Conservation (phyloP, 495 filamentous ascomycete genomes). For the Tricharina praecox region DNA sequence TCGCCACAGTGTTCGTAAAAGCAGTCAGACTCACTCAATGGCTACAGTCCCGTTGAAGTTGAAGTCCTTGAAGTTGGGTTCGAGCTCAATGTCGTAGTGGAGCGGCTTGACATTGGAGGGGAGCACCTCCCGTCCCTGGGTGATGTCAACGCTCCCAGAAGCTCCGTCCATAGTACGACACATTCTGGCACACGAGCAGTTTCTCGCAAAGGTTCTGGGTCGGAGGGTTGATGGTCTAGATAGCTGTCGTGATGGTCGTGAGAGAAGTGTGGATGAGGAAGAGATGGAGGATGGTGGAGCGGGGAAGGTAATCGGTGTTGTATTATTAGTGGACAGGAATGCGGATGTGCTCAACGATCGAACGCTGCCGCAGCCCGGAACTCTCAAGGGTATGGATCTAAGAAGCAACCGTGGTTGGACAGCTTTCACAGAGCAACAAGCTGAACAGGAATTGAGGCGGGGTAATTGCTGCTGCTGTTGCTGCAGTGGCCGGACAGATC, state of each 20-base stretch:
- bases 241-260: constrained; percentile 3
- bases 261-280: constrained; percentile 1
- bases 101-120: constrained; percentile 46
- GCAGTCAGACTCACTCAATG: constrained; percentile 36
- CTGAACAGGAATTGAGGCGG: not conserved
- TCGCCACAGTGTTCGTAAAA: too few species aligned
- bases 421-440: not conserved
- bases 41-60: constrained; percentile 51
- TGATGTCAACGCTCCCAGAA: constrained; percentile 21
- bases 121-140: constrained; percentile 39
- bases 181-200: constrained; percentile 25
- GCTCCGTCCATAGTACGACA: constrained; percentile 19
- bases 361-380: not conserved
- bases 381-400: too few species aligned
- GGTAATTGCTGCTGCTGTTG: not conserved
- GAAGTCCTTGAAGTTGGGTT: constrained; percentile 54
- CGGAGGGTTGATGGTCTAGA: not conserved
- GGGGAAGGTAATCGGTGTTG: not conserved
- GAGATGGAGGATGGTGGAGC: not conserved
- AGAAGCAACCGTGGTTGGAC: too few species aligned
- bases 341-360: not conserved
- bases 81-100: constrained; percentile 57
- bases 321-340: not conserved
- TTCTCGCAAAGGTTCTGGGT: constrained; percentile 16
- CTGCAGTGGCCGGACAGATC: not conserved